A percentile compares a stretch with the other conserved stretches of the same genome.
These are phyloP conservation scores for Ceratorhiza oryzae-sativae DNA, from an alignment of 1,284 basidiomycete species.

Conservation along the genomic window DNA sequence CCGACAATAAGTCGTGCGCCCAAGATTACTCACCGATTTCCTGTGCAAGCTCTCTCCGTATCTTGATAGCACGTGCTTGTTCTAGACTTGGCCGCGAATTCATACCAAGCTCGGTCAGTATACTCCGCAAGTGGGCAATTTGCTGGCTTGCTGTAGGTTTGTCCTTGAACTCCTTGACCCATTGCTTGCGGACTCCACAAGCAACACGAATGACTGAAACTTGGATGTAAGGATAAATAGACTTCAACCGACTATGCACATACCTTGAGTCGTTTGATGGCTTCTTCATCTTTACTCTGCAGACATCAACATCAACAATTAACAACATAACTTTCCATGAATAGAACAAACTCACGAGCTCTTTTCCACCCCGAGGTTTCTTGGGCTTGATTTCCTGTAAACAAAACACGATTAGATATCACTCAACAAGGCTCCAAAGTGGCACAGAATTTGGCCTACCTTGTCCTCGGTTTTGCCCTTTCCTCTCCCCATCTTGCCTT, in stretches of 20 bases:
- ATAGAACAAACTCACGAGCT: constrained; percentile 13
- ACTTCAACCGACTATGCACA: constrained; percentile 5
- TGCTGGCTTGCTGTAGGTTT: constrained; percentile 67
- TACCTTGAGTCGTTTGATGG: constrained; percentile 67
- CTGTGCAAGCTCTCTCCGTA: constrained; percentile 73
- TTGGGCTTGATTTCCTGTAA: constrained; percentile 45
- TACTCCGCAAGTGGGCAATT: constrained; percentile 67
- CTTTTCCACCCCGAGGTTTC: constrained; percentile 46
- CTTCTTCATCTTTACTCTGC: constrained; percentile 61
- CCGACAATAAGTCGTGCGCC: not conserved
- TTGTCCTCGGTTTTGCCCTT: constrained; percentile 42
- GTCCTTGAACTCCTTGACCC: constrained; percentile 75
- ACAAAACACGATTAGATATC: constrained; percentile 23
- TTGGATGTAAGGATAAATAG: constrained; percentile 3
- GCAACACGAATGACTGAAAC: constrained; percentile 67
- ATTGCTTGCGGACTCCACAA: constrained; percentile 82
- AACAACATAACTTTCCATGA: not conserved
- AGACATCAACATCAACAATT: not conserved
- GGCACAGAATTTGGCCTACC: constrained; percentile 15
- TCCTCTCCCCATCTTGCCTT: constrained; percentile 38
- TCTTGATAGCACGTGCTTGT: constrained; percentile 76
- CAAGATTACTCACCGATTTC: constrained; percentile 69
- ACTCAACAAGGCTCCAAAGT: not conserved
- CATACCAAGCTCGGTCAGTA: constrained; percentile 80
- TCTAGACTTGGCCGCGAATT: constrained; percentile 75